Percentiles rank a stretch among this genome's conserved stretches.
Evolutionary conservation across 2,329 filamentous ascomycete species (phyloP).

Genomic region (Cadophora gregata): DNA sequence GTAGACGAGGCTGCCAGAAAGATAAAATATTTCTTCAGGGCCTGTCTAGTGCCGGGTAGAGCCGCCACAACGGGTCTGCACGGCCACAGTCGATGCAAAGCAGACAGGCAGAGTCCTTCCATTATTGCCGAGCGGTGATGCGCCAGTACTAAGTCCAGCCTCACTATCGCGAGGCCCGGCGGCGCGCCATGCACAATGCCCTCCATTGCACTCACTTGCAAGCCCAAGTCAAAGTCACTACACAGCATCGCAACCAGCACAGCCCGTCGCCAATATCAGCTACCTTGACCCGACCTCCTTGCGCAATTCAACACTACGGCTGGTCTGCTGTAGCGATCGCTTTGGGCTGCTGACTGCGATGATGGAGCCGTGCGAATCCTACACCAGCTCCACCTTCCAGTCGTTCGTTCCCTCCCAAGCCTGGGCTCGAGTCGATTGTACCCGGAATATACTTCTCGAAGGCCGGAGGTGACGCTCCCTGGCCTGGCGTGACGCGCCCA

Average conservation of each 20-base stretch:
- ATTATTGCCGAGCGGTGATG: neutral
- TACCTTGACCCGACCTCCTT: neutral
- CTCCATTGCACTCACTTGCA: neutral
- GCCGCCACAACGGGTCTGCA: conserved; percentile 15
- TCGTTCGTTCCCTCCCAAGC: neutral
- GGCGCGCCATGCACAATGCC: too few relatives aligned
- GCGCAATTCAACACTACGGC: neutral
- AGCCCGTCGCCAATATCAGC: neutral
- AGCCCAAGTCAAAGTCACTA: neutral
- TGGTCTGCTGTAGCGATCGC: conserved; percentile 14
- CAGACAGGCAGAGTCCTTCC: too few relatives aligned
- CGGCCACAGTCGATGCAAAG: conserved; percentile 1
- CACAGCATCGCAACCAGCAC: neutral
- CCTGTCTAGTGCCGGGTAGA: conserved; percentile 26
- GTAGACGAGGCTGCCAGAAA: conserved; percentile 5
- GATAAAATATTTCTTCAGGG: conserved; percentile 12
- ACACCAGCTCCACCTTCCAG: conserved; percentile 35
- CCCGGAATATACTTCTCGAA: neutral
- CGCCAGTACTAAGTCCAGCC: conserved; percentile 5
- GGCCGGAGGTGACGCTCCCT: neutral
- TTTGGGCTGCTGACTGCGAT: conserved; percentile 37
- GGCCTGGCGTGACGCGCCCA: neutral
- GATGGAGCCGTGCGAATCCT: conserved; percentile 43
- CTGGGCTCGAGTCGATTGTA: neutral
- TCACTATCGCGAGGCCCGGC: conserved; percentile 12